Base-by-base conservation (phyloP, 2,329 filamentous ascomycete genomes). In the Xylaria polymorpha region DNA sequence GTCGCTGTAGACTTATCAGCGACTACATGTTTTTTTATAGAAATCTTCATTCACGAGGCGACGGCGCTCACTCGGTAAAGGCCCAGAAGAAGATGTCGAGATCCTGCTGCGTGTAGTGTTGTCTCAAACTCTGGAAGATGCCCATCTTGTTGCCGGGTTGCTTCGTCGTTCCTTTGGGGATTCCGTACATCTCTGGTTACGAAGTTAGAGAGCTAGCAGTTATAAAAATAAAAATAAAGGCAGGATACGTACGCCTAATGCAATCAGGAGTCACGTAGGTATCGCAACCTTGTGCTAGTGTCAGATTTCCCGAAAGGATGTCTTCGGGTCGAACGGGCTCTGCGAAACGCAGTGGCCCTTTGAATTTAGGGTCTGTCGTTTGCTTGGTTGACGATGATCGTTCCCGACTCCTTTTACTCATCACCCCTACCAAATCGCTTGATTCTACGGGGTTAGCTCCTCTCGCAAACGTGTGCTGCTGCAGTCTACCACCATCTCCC, bases 31-130 rank as follows among this genome's bases (percentile, higher is more conserved):
- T 32, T n/a, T n/a, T n/a, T n/a, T n/a, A n/a, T 2, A 58, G n/a
- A 1, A 3, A 20, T 22, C 20, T 8, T 35, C 10, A 4, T 29
- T n/a, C 9, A 3, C 6, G 20, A 4, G 15, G 37, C 9, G 15
- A 20, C 9, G 2, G 7, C 3, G 10, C 71, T 69, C 65, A 77
- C 74, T 74, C 69, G 9, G 74, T 79, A 66, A 79, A 75, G 1
- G 70, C 73, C 14, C 46, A 72, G 68, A 82, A 81, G 66, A 80
- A 83, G 0, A 73, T 72, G 56, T 82, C 73, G 22, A 84, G 76
- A 66, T 83, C 81, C 18, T 79, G 74, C 56, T 81, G 79, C 5
- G 79, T 78, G 61, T 83, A 84, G 55, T 79, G 78, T 48, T 83
- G 79, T n/a, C 79, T 76, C 12, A 79, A 73, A 9, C 80, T 78